Evolutionary conservation across 768 basidiomycete species (phyloP).

Genomic region (Russula virescens): DNA sequence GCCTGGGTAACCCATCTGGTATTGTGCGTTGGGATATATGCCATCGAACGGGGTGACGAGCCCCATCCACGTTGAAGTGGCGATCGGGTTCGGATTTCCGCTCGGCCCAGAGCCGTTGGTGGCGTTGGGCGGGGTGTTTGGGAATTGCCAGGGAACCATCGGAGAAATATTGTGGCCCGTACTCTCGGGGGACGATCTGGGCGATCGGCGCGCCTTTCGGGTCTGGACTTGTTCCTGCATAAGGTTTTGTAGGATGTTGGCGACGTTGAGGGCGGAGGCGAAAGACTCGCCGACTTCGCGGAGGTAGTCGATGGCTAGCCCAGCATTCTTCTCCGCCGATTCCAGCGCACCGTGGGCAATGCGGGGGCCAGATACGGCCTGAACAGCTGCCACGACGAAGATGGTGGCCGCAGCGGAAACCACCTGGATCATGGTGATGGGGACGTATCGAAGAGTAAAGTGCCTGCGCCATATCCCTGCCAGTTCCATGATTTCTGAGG

Average conservation of each 20-base stretch:
- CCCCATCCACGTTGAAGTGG: conserved; percentile 5
- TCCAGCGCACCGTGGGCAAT: conserved; percentile 14
- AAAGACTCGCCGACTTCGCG: conserved; percentile 22
- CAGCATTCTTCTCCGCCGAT: conserved; percentile 11
- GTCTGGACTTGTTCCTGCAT: conserved; percentile 18
- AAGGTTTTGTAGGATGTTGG: conserved; percentile 22
- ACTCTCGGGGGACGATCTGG: not conserved
- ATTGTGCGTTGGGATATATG: not conserved
- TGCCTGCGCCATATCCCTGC: conserved; percentile 17
- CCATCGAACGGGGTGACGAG: not conserved
- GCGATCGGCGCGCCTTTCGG: conserved; percentile 22
- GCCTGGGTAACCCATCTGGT: not conserved
- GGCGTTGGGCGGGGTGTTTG: not conserved
- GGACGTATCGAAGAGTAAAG: conserved; percentile 22
- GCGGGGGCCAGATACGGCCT: conserved; percentile 22
- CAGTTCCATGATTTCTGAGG: conserved; percentile 23
- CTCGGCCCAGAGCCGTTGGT: not conserved
- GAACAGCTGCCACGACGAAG: conserved; percentile 25
- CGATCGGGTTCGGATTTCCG: not conserved
- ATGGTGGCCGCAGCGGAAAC: conserved; percentile 25
- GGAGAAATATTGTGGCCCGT: not conserved
- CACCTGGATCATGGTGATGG: conserved; percentile 25
- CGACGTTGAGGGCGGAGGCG: conserved; percentile 18
- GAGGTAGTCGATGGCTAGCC: conserved; percentile 15
- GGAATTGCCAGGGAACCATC: not conserved